Base-by-base conservation (phyloP, 768 basidiomycete species). In the Ramaria sp. region DNA sequence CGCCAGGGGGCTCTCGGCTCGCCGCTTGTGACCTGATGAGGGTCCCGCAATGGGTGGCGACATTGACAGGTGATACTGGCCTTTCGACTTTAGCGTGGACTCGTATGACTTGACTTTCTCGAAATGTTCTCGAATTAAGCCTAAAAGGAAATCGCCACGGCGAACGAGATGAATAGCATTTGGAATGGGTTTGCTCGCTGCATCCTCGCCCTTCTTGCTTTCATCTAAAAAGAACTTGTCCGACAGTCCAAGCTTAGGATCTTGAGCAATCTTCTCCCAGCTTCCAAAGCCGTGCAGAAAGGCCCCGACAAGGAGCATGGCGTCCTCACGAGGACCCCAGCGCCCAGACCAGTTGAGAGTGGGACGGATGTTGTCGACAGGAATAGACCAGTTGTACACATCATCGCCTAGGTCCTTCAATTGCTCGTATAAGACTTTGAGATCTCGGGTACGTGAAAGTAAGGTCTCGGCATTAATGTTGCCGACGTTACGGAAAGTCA, bases 201-300 rank as follows among this genome's bases (percentile, higher is more conserved):
- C 70, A 62, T 93, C 88, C 70, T 91, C 87, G 30, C 83, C 85
- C 69, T 96, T 95, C 73, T 97, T 98, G 61, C 87, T 89, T 67
- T 97, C 94, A 65, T 97, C 96, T 50, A 99, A 76, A 81, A 97
- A 98, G 73, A 99, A 95, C 66, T 97, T 97, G 67, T 86, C 91
- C 1, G 82, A 78, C 13, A 99, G 75, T 1, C 82, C 81, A 12
- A 99, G 81, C 57, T 79, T 79, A 12, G 79, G 67, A 65, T 99
- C 96, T 70, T 93, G 89, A 54, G 82, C 79, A 76, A 98, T 98
- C 24, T 79, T 78, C 64, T 98, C 96, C 96, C 96, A 99, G 63
- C 87, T 89, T 13, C 94, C 95, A 65, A 98, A 95, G 18, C 96
- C 96, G 61, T 98, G 86, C 18, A 85, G 63, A 73, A 78, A 97